These are phyloP conservation scores for Monosporascus sp. DNA, from an alignment of 2,329 filamentous ascomycete species.

Conservation along the genomic window DNA sequence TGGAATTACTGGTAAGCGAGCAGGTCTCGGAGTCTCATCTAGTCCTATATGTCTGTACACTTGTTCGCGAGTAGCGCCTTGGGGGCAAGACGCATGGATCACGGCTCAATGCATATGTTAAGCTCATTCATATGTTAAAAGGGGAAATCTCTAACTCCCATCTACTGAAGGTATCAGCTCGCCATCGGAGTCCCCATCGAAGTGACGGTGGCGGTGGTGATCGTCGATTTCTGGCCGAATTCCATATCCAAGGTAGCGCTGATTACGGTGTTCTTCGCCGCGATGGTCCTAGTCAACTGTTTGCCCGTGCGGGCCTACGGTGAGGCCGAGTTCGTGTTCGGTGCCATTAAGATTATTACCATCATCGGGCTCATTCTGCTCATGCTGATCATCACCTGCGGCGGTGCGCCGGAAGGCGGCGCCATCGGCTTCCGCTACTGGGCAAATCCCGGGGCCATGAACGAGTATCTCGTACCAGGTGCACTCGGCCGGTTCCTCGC, in stretches of 20 bases:
- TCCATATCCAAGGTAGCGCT: constrained; percentile 20
- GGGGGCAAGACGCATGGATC: too few species aligned
- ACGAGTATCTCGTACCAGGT: constrained; percentile 33
- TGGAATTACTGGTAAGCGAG: constrained; percentile 41
- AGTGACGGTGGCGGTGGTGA: constrained; percentile 39
- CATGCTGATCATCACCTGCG: constrained; percentile 44
- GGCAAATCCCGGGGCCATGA: constrained; percentile 37
- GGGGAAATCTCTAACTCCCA: not conserved
- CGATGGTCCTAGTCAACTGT: constrained; percentile 33
- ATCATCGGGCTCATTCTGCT: constrained; percentile 45
- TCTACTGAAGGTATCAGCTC: constrained; percentile 30
- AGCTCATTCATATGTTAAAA: not conserved
- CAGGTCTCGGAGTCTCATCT: too few species aligned
- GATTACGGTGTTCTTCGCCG: constrained; percentile 31
- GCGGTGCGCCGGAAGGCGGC: constrained; percentile 36
- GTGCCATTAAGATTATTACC: constrained; percentile 42
- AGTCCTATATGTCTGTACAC: too few species aligned
- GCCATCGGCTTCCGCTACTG: constrained; percentile 42
- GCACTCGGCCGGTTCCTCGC: constrained; percentile 34
- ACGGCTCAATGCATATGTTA: not conserved
- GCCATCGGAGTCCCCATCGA: constrained; percentile 44
- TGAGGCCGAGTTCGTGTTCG: constrained; percentile 48
- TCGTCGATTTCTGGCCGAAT: constrained; percentile 40
- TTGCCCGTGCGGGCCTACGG: constrained; percentile 41
- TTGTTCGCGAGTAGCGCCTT: too few species aligned